These are phyloP conservation scores for Termitomyces sp. DNA, from an alignment of 1,284 basidiomycete genomes.

Conservation along the genomic window DNA sequence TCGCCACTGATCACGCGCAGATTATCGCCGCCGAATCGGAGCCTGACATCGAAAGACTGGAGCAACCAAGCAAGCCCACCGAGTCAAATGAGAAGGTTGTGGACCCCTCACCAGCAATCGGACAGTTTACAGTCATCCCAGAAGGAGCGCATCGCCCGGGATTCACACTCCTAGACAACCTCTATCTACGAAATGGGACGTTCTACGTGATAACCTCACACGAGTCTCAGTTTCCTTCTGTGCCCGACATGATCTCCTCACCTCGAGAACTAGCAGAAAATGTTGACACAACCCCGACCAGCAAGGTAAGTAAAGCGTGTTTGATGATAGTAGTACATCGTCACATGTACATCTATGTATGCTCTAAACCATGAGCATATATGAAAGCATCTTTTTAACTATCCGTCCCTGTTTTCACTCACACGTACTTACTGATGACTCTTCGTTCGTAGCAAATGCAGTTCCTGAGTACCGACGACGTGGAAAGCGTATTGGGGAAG, in stretches of 20 bases:
- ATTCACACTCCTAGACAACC: slow-evolving; percentile 24
- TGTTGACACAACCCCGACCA: slow-evolving; percentile 21
- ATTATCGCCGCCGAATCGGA: not conserved
- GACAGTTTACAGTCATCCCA: slow-evolving; percentile 18
- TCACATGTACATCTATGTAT: not conserved
- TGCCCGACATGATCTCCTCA: slow-evolving; percentile 18
- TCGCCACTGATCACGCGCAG: not conserved
- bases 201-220: slow-evolving; percentile 23
- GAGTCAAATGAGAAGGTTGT: not conserved
- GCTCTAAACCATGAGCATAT: not conserved
- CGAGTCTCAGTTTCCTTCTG: slow-evolving; percentile 16
- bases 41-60: not conserved
- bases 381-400: slow-evolving; percentile 10
- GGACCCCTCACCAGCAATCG: not conserved
- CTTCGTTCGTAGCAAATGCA: slow-evolving; percentile 27
- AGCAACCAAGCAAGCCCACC: not conserved
- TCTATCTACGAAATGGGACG: slow-evolving; percentile 24
- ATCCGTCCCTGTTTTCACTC: not conserved
- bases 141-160: slow-evolving; percentile 17
- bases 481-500: slow-evolving; percentile 11
- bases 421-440: slow-evolving; percentile 1
- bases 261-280: slow-evolving; percentile 15
- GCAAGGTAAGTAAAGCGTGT: slow-evolving; percentile 17
- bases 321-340: not conserved
- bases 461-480: slow-evolving; percentile 24